Conservation (phyloP, 192 early-diverging fungal genomes). For the Coemansia sp. region DNA sequence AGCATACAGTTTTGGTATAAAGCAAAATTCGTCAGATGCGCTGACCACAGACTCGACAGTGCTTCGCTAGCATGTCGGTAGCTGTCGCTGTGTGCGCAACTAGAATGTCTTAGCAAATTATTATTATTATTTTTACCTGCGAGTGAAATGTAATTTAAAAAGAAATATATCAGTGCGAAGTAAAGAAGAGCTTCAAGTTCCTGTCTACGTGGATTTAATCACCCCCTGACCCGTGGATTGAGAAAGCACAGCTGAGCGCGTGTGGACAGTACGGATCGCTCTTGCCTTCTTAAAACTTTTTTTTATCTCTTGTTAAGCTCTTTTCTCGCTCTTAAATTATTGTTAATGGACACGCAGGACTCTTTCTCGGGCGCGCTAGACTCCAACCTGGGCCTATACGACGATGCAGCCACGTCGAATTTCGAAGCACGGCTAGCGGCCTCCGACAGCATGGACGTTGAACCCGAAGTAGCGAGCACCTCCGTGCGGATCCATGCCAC, state of each 20-base stretch:
- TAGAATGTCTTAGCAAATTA: not conserved
- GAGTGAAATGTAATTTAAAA: not conserved
- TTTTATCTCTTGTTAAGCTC: not conserved
- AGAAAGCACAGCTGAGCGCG: not conserved
- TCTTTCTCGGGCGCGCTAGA: slow-evolving; percentile 20
- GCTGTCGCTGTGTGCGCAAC: not conserved
- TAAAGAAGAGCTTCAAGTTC: not conserved
- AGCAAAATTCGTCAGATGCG: not conserved
- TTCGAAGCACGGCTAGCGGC: slow-evolving; percentile 3
- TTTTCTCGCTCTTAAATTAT: not conserved
- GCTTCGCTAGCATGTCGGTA: not conserved
- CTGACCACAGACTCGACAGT: not conserved
- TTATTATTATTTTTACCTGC: not conserved
- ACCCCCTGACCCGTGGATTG: not conserved
- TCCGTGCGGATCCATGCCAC: not conserved
- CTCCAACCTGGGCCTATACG: slow-evolving; percentile 18
- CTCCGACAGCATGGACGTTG: slow-evolving; percentile 13
- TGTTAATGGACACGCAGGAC: slow-evolving; percentile 24
- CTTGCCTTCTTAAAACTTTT: not conserved
- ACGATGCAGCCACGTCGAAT: not conserved
- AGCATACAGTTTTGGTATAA: not conserved
- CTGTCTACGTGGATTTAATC: not conserved
- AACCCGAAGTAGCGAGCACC: not conserved
- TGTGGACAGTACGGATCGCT: not conserved
- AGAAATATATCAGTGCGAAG: not conserved